Evolutionary conservation across 768 basidiomycete genomes (phyloP), one percentile per base, ranked within the genome.

Genomic region (Lactarius vividus): DNA sequence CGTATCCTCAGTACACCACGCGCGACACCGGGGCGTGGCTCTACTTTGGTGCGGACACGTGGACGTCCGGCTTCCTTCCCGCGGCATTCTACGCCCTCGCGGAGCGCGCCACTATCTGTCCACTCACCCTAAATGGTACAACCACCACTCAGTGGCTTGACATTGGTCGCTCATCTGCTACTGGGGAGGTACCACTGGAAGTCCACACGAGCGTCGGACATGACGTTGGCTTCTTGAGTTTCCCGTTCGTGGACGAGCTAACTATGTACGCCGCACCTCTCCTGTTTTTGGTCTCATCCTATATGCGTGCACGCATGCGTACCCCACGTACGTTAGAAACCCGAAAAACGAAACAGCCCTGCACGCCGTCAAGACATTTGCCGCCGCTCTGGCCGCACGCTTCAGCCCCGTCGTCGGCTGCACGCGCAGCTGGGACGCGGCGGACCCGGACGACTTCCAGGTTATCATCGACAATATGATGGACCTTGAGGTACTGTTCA

Each of bases 381-480:
- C 87, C 0, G 74, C 70, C 0, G 78, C 81, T 59, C 79, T 89
- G 3, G 87, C 87, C 0, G 79, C 76, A 3, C 80, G 88, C 16
- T 91, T 84, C 73, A 83, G 77, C 70, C 78, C 83, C 3, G 73
- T 78, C 4, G 88, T 88, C 35, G 88, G 88, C 20, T 87, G 86
- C 69, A 89, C 88, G 7, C 79, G 86, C n/a, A 87, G 86, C 73
- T 89, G 87, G 87, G 83, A 88, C 70, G 74, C 83, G 1, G 55
- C 81, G 2, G 83, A 86, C 71, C 83, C 86, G 6, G 84, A 83
- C 2, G 79, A 84, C 68, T 89, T 89, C 72, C 79, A 80, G 72
- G 88, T 89, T 58, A 88, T 90, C 73, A 88, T 89, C 55, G 88
- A 90, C 76, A 89, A 88, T 72, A 88, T 90, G 88, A 88, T 91